Percentiles rank a stretch among this genome's conserved stretches.
Conservation (phyloP, 2,329 filamentous ascomycete genomes). For the Exserohilum rostratum region DNA sequence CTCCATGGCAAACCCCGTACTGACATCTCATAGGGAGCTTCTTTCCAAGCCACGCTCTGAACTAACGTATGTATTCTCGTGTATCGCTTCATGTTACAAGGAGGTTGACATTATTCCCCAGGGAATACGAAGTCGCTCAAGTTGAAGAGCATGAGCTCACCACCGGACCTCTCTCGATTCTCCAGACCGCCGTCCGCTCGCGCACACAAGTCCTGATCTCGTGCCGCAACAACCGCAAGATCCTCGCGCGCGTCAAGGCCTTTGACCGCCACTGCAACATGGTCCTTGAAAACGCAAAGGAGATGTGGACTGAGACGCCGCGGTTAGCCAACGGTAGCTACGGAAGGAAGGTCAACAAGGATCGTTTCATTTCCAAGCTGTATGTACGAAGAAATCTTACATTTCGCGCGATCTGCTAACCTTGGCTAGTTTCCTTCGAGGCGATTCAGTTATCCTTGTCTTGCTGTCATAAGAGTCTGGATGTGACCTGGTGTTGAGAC, state of each 20-base stretch:
- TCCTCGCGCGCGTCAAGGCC: slow-evolving; percentile 95
- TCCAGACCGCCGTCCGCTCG: slow-evolving; percentile 93
- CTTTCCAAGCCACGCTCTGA: slow-evolving; percentile 87
- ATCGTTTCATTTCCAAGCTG: slow-evolving; percentile 98
- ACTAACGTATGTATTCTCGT: slow-evolving; percentile 73
- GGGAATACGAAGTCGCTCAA: slow-evolving; percentile 88
- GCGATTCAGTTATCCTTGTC: slow-evolving; percentile 87
- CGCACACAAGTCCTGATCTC: slow-evolving; percentile 97
- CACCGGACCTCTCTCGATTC: slow-evolving; percentile 83
- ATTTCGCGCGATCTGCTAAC: slow-evolving; percentile 18
- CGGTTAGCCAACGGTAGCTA: slow-evolving; percentile 82
- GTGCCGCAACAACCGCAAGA: slow-evolving; percentile 97
- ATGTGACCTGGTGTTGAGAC: slow-evolving; percentile 11
- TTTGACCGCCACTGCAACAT: slow-evolving; percentile 99
- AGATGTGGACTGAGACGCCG: slow-evolving; percentile 99
- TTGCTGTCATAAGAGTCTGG: slow-evolving; percentile 68
- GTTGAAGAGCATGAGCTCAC: slow-evolving; percentile 81
- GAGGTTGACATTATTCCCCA: slow-evolving; percentile 49
- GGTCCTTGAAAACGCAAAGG: slow-evolving; percentile 95
- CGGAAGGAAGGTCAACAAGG: slow-evolving; percentile 92
- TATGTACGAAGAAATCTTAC: slow-evolving; percentile 53
- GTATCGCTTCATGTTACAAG: not conserved
- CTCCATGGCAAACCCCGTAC: slow-evolving; percentile 8
- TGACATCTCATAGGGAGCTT: slow-evolving; percentile 71
- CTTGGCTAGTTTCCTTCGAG: slow-evolving; percentile 73